Percentiles rank a stretch among this genome's conserved stretches.
These are phyloP conservation scores for Botryotinia globosa DNA, from an alignment of 2,329 filamentous ascomycete genomes.

Conservation along the genomic window DNA sequence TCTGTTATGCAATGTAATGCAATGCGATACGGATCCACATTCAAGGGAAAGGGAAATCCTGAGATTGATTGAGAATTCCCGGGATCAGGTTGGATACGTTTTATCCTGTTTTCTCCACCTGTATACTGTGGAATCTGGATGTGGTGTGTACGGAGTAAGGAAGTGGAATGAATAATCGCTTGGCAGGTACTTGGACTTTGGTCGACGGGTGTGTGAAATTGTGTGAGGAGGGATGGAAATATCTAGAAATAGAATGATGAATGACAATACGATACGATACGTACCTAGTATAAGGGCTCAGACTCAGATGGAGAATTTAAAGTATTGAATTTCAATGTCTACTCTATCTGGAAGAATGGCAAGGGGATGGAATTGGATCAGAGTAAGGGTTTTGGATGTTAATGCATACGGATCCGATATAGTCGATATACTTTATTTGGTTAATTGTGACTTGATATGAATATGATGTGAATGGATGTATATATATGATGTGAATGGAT, in stretches of 20 bases:
- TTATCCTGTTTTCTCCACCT: background rate
- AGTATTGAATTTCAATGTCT: no score
- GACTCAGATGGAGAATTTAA: background rate
- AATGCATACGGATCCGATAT: background rate
- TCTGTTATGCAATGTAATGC: background rate
- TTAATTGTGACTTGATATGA: background rate
- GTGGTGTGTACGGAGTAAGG: background rate
- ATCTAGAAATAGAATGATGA: background rate
- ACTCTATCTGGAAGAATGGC: background rate
- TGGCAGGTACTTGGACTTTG: background rate
- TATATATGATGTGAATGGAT: background rate
- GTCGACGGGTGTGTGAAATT: no score
- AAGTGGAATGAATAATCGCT: background rate
- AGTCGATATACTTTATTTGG: background rate
- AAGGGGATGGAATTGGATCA: background rate
- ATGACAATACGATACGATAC: background rate
- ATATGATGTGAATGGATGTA: background rate
- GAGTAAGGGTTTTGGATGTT: background rate
- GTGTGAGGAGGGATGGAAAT: background rate
- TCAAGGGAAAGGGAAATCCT: background rate
- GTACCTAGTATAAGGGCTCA: background rate
- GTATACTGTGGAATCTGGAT: no score
- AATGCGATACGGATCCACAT: background rate
- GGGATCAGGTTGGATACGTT: background rate
- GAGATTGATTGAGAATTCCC: background rate